Conservation (phyloP, 331 rosid species). For the Erythrophleum ivorense region DNA sequence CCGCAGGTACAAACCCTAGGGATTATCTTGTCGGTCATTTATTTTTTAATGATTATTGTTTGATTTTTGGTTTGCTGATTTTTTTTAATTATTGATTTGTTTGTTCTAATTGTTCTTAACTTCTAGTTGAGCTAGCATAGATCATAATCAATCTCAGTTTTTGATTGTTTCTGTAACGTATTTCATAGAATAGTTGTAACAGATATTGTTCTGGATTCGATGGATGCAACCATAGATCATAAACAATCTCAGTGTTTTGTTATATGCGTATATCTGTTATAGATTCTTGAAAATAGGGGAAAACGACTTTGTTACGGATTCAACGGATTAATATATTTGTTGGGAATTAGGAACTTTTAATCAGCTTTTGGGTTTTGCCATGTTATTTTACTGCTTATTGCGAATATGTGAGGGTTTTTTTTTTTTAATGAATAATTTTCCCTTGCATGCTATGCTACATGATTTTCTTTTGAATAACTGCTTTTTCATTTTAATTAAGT, state of each 20-base stretch:
- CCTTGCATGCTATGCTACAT: background rate
- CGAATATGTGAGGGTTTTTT: background rate
- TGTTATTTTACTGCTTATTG: background rate
- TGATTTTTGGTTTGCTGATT: background rate
- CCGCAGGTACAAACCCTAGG: slow-evolving; percentile 26
- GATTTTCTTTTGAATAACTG: background rate
- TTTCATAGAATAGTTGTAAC: background rate
- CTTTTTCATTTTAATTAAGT: no score
- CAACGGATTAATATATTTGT: background rate
- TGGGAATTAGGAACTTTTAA: background rate
- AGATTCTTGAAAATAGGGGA: background rate
- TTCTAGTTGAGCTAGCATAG: background rate
- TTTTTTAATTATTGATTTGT: background rate
- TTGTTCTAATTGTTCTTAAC: background rate
- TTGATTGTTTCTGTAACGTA: background rate
- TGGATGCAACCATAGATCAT: background rate
- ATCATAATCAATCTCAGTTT: background rate
- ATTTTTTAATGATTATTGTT: background rate
- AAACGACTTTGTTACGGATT: background rate
- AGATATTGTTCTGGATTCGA: background rate
- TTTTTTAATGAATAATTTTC: background rate
- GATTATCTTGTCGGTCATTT: background rate
- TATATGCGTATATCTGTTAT: background rate
- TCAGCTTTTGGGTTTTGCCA: background rate
- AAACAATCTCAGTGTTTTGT: background rate